Base-by-base conservation (phyloP, 2,329 filamentous ascomycete species). In the Saccharata proteae region DNA sequence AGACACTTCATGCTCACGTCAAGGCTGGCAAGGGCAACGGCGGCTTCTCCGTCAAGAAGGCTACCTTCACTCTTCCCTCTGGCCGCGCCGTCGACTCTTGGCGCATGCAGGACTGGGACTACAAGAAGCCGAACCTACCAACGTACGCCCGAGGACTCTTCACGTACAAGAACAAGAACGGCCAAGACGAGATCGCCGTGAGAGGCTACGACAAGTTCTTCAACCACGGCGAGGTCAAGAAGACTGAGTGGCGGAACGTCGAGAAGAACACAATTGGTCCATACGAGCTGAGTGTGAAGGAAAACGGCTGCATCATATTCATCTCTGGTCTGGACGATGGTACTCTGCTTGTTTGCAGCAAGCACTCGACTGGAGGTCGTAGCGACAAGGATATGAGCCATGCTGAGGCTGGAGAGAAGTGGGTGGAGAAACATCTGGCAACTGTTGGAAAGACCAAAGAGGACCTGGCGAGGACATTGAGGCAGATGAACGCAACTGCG, bases 291-390 rank as follows among this genome's bases (percentile, higher is more conserved):
- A 96, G 85, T 36, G 74, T 96, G 31, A 98, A 98, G 61, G 90
- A 98, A 58, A 98, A 98, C 48, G 90, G 90, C n/a, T 98, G 90
- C 57, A 98, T 98, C 56, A 94, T 98, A 44, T 98, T 98, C 62
- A 76, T 98, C 26, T 79, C 85, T 11, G 90, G 86, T 10, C 65
- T 98, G 14, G 82, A 92, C 47, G 86, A 94, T 46, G 86, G 74
- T 20, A 84, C 82, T 2, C 64, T 98, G 7, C 65, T 98, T 6
- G 86, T 98, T n/a, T 96, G 88, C 70, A 96, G 88, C 67, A 98
- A 98, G 52, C 90, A 98, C 55, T 96, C 90, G 1, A 96, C 86
- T 0, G 90, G 90, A 5, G 64, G 73, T 15, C 72, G 88, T n/a
- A 58, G 57, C 14, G 83, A 92, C 49, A 59, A 65, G 4, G 68